Base-by-base conservation (phyloP, 768 basidiomycete species). In the Mycena venus region DNA sequence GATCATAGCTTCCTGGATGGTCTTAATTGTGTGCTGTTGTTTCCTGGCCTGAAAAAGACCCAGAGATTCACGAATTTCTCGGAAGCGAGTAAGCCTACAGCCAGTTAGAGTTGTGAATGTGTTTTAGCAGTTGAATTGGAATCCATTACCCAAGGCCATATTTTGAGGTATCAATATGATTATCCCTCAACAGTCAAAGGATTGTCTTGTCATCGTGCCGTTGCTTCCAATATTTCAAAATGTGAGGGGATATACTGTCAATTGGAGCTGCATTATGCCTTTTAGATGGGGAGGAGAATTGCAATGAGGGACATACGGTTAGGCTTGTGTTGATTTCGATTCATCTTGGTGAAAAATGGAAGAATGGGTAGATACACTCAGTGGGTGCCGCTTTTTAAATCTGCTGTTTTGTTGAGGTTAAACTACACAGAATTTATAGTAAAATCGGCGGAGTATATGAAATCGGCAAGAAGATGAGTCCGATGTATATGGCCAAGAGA, bases 21-120 rank as follows among this genome's bases (percentile, higher is more conserved):
- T 78, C n/a, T 78, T 76, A 0, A 78, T 19, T 25, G 78, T 78
- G 66, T 82, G 79, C 0, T 44, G 72, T 64, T 81, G 79, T 23
- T 77, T 65, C 0, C 75, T 56, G 4, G 80, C 63, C 4, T 75
- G 55, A 4, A 77, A 12, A 2, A 81, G 63, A 14, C 80, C 81
- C 70, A 81, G 63, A 10, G 59, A 27, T 31, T 75, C 55, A 0
- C 72, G 66, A n/a, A 81, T 76, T 31, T 72, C 55, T 21, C 63
- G 47, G 53, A 80, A 77, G 3, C 65, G 64, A 15, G 75, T 78
- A 9, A 71, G 40, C 17, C 66, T 67, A 14, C 27, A 9, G 42
- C 14, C 6, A 49, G 12, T 49, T 21, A 49, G 38, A 1, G n/a
- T n/a, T n/a, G n/a, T n/a, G n/a, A n/a, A n/a, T n/a, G n/a, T n/a